Evolutionary conservation across 768 basidiomycete genomes (phyloP).

Genomic region (Hypholoma fasciculare): DNA sequence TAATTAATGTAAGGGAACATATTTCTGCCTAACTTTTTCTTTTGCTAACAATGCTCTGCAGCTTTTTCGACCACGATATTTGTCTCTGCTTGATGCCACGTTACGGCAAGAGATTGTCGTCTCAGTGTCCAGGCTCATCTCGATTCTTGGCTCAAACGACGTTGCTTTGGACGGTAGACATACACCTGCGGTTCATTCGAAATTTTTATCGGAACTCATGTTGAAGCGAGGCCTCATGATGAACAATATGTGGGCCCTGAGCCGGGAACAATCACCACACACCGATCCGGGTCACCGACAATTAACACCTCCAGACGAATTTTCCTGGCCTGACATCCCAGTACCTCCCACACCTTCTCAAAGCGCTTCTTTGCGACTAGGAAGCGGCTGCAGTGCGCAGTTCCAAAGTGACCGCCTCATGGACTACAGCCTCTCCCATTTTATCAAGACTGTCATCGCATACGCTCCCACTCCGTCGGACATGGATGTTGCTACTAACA

Average conservation of each 20-base stretch:
- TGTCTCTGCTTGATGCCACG: conserved; percentile 38
- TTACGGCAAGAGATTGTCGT: conserved; percentile 41
- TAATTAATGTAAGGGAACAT: conserved; percentile 50
- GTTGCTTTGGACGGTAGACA: conserved; percentile 58
- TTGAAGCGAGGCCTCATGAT: conserved; percentile 28
- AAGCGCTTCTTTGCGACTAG: neutral
- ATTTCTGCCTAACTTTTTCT: neutral
- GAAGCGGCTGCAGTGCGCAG: neutral
- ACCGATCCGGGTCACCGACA: conserved; percentile 10
- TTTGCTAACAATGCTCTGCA: conserved; percentile 18
- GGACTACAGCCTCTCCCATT: conserved; percentile 50
- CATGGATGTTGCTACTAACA: conserved; percentile 1
- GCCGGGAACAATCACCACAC: neutral
- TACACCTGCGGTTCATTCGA: conserved; percentile 57
- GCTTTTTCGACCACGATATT: conserved; percentile 52
- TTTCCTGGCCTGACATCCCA: conserved; percentile 46
- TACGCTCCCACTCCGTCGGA: conserved; percentile 16
- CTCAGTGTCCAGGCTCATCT: conserved; percentile 43
- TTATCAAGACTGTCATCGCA: conserved; percentile 36
- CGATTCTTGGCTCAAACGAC: conserved; percentile 44
- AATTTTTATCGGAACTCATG: conserved; percentile 52
- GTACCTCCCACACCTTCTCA: conserved; percentile 11
- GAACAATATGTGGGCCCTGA: conserved; percentile 4
- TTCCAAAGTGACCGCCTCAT: conserved; percentile 33
- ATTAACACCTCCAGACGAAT: conserved; percentile 28